These are phyloP conservation scores for Cyberlindnera xylosilytica DNA, from an alignment of 805 yeast species.

Conservation along the genomic window DNA sequence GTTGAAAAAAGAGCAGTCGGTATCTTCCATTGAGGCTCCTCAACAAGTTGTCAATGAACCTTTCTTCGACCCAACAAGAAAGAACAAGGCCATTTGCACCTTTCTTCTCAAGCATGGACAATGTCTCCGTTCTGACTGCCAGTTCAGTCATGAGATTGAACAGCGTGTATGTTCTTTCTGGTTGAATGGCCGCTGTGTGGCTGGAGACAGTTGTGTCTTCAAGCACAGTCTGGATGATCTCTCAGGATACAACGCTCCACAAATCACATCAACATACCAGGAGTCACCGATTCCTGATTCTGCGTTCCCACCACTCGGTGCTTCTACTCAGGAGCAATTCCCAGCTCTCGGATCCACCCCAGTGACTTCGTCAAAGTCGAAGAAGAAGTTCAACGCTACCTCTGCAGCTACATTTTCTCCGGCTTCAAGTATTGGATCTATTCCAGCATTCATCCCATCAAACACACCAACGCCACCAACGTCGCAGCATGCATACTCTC, in stretches of 20 bases:
- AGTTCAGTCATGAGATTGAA: constrained; percentile 42
- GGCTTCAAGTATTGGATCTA: not conserved
- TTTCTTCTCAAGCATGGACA: constrained; percentile 39
- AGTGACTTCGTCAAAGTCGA: not conserved
- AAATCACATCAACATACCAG: not conserved
- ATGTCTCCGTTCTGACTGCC: constrained; percentile 43
- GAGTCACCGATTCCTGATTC: constrained; percentile 10
- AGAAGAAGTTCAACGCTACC: constrained; percentile 4
- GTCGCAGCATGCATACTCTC: constrained; percentile 5
- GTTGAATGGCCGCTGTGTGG: constrained; percentile 42
- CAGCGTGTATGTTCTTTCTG: constrained; percentile 44
- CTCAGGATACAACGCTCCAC: not conserved
- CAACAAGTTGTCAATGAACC: too few species aligned
- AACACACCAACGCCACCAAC: constrained; percentile 1
- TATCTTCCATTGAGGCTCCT: too few species aligned
- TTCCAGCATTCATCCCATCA: not conserved
- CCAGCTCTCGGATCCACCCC: constrained; percentile 3
- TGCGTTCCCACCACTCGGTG: not conserved
- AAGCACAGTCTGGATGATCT: constrained; percentile 30
- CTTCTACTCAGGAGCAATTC: constrained; percentile 4
- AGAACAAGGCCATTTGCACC: constrained; percentile 34
- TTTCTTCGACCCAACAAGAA: constrained; percentile 12
- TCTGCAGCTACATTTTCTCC: constrained; percentile 7
- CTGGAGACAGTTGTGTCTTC: constrained; percentile 40
- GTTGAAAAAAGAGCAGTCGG: constrained; percentile 14